Evolutionary conservation across 2,329 filamentous ascomycete species (phyloP).

Genomic region (Alternaria angustiovoidea): DNA sequence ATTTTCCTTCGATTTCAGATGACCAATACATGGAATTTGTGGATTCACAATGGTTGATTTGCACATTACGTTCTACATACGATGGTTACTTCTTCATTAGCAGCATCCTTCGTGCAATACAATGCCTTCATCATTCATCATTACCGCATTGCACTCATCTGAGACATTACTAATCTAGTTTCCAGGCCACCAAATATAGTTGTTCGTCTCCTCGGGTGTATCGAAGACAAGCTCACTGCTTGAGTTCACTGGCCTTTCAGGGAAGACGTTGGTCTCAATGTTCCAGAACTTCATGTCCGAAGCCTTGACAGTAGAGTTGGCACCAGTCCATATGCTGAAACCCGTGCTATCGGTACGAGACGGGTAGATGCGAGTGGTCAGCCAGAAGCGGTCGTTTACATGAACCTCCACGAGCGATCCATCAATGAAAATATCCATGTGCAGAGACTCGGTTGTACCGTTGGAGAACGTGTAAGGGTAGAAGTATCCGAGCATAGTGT

Average conservation of each 20-base stretch:
- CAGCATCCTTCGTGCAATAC: background rate
- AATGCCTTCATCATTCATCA: background rate
- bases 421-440: conserved; percentile 58
- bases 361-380: conserved; percentile 58
- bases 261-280: conserved; percentile 52
- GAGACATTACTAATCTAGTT: conserved; percentile 35
- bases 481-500: conserved; percentile 57
- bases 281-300: conserved; percentile 52
- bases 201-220: conserved; percentile 54
- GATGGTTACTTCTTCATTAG: background rate
- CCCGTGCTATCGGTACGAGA: conserved; percentile 54
- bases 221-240: conserved; percentile 54
- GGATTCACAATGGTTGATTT: background rate
- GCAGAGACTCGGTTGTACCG: conserved; percentile 50
- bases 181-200: conserved; percentile 58
- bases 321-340: conserved; percentile 53
- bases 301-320: conserved; percentile 48
- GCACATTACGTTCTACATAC: conserved; percentile 1
- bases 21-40: conserved; percentile 3
- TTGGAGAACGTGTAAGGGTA: conserved; percentile 53
- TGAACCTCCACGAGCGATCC: conserved; percentile 59
- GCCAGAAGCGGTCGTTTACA: conserved; percentile 54
- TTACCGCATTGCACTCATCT: background rate
- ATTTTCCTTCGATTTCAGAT: conserved; percentile 4
- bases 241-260: conserved; percentile 52